Base-by-base conservation (phyloP, 1,284 basidiomycete species). In the Naganishia liquefaciens region DNA sequence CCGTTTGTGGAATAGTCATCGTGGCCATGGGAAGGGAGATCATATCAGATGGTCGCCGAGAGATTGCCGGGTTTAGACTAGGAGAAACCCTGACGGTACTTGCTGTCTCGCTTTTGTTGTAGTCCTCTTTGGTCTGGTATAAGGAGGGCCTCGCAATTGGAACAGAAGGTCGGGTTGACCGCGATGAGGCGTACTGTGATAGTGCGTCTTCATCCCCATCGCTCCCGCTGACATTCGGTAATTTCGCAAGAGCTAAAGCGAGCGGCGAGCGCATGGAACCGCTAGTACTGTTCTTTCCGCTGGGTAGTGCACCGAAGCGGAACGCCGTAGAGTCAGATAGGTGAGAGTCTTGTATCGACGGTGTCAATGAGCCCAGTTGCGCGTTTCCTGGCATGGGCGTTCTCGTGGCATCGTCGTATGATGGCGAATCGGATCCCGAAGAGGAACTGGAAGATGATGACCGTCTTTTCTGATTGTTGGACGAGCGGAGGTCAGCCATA, bases 301-400 rank as follows among this genome's bases (percentile, higher is more conserved):
- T 60, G 5, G 57, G 27, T 23, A 49, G 10, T 9, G 30, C 43
- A n/a, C 57, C 57, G 19, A 60, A 49, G 2, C 57, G 57, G 11
- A 60, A 60, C n/a, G 46, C 43, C n/a, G 30, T 50, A 7, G 57
- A 15, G 28, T 60, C 57, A 17, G 57, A 60, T 6, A 49, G 21
- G 17, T 60, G 57, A 6, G 57, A 60, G 33, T 60, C 57, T 50
- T 60, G 57, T 40, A 60, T 50, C 19, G 57, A 49, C 15, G 57
- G 57, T 10, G 57, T 50, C 5, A 60, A 23, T 23, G 57, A 49
- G 11, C 57, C 57, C 33, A 60, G 33, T 25, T 49, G 46, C 1
- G 50, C 9, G 23, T 50, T 60, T 13, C 46, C 46, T 23, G 57
- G 57, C 57, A 60, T 50, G 11, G 57, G 57, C 28, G 57, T 60